These are phyloP conservation scores for Paramecium sonneborni DNA, from an alignment of 73 alveolate species.

Conservation along the genomic window DNA sequence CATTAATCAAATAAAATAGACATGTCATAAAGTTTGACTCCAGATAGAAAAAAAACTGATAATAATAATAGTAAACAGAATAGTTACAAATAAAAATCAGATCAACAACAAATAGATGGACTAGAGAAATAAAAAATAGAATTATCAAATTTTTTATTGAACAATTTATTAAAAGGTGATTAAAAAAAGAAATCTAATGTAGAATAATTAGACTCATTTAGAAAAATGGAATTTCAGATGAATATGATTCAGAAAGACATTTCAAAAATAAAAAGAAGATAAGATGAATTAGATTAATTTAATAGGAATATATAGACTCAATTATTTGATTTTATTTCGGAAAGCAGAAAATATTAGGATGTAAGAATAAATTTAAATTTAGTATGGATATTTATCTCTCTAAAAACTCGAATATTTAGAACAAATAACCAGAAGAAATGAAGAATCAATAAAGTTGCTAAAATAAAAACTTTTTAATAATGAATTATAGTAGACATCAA, in stretches of 20 bases:
- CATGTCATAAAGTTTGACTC: no score
- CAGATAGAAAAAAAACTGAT: not conserved
- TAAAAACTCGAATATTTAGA: constrained; percentile 2
- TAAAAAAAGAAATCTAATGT: not conserved
- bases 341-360: not conserved
- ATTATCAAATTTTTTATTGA: not conserved
- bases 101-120: not conserved
- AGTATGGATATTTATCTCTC: not conserved
- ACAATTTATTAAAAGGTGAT: not conserved
- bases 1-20: not conserved
- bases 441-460: not conserved
- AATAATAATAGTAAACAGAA: not conserved
- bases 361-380: not conserved
- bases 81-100: not conserved
- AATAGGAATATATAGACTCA: not conserved
- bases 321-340: constrained; percentile 16
- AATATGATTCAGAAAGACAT: not conserved
- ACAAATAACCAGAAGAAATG: constrained; percentile 11
- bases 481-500: not conserved
- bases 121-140: not conserved
- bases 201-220: not conserved
- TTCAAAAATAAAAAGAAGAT: not conserved
- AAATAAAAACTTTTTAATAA: not conserved
- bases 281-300: not conserved
- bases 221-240: not conserved